Evolutionary conservation across 2,329 filamentous ascomycete species (phyloP).

Genomic region (Penicillium sp.): DNA sequence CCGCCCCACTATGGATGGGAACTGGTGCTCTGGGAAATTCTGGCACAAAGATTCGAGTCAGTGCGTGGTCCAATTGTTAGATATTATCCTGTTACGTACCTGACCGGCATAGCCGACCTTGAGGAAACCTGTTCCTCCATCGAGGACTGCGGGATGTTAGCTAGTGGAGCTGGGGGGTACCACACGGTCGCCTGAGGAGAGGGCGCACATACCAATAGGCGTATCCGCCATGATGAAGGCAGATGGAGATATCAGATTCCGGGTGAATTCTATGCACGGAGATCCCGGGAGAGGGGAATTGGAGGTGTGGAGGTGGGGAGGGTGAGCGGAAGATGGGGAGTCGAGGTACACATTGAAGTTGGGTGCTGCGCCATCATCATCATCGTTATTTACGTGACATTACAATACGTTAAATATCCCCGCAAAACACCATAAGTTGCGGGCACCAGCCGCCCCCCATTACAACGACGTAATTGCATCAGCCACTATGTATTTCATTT

Average conservation of each 20-base stretch:
- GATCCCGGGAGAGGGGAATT: conserved; percentile 18
- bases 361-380: conserved; percentile 20
- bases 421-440: conserved; percentile 9
- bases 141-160: conserved; percentile 70
- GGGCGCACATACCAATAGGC: conserved; percentile 47
- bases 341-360: conserved; percentile 13
- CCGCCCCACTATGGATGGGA: conserved; percentile 95
- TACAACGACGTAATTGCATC: conserved; percentile 17
- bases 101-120: conserved; percentile 98
- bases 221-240: conserved; percentile 46
- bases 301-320: conserved; percentile 19
- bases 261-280: conserved; percentile 5
- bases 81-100: conserved; percentile 46
- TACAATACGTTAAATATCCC: conserved; percentile 23
- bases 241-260: not conserved
- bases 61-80: not conserved
- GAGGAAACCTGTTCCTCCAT: conserved; percentile 98
- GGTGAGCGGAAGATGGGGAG: conserved; percentile 22
- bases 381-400: conserved; percentile 28
- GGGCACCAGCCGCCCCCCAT: conserved; percentile 7
- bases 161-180: conserved; percentile 24
- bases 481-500: not conserved
- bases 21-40: conserved; percentile 99
- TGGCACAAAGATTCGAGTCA: conserved; percentile 40
- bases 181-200: conserved; percentile 21